Base-by-base conservation (phyloP, 257 asterid genomes). In the Cordia subcordata region DNA sequence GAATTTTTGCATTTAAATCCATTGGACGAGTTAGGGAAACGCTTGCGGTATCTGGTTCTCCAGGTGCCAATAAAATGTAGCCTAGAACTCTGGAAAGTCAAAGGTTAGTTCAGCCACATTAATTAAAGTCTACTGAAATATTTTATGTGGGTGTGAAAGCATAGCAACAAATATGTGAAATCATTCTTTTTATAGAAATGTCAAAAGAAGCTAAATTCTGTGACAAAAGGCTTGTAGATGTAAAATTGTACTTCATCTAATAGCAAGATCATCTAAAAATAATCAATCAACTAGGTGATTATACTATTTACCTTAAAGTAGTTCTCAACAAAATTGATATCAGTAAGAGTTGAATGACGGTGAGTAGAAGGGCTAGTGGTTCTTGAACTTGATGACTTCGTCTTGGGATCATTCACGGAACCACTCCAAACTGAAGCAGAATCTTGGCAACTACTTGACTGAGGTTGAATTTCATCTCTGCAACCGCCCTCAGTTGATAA, bases 11-110 rank as follows among this genome's bases (percentile, higher is more conserved):
- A 44, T 55, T 58, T 81, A 32, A 72, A 70, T 64, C 74, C 80
- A 76, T 60, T 64, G 62, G 82, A 71, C 44, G 65, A 62, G 71
- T 62, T 68, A 54, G 80, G 82, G 70, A 84, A 89, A 58, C 85
- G 94, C 65, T 86, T 89, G 61, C 97, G 90, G 49, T 88, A 92
- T 53, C 99, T 80, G 75, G 79, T 86, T 77, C 95, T 92, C 97
- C 99, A 92, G 65, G 97, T 84, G 63, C 99, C 99, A 71, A 93
- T 93, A 68, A 93, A 93, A 73, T 89, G 99, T 85, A 92, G 80
- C 83, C 99, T 84, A 61, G 99, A 92, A 71, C 75, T 75, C 99
- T 92, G 95, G 21, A 75, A 58, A 22, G 33, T 40, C 42, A 66
- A 64, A 14, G 65, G 54, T 58, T 58, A 53, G 42, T 73, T 46